Evolutionary conservation across 768 basidiomycete genomes (phyloP).

Genomic region (Tulasnella sp.): DNA sequence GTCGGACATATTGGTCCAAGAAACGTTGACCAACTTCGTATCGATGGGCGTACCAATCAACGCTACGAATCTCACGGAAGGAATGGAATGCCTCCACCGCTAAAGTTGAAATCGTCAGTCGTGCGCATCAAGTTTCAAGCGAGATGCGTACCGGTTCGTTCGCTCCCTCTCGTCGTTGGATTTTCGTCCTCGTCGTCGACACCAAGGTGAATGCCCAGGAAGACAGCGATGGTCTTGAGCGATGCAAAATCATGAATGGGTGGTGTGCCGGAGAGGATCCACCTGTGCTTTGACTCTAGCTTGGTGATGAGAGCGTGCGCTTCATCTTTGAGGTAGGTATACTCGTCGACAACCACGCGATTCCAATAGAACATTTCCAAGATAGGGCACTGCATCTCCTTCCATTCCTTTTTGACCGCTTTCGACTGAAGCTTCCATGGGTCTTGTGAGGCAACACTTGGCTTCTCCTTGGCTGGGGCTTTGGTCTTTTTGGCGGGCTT

Average conservation of each 20-base stretch:
- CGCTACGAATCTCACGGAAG: constrained; percentile 89
- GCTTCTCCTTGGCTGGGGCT: constrained; percentile 42
- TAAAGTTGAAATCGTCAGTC: constrained; percentile 42
- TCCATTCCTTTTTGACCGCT: constrained; percentile 73
- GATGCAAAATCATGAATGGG: constrained; percentile 90
- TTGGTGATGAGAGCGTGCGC: constrained; percentile 76
- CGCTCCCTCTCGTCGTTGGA: constrained; percentile 75
- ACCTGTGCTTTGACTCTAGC: constrained; percentile 75
- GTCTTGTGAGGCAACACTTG: constrained; percentile 46
- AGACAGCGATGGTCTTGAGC: constrained; percentile 86
- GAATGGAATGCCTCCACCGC: constrained; percentile 94
- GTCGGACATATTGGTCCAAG: constrained; percentile 79
- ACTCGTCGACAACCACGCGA: constrained; percentile 90
- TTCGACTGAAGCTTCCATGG: constrained; percentile 74
- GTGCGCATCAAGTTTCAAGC: neutral
- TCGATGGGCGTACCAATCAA: constrained; percentile 91
- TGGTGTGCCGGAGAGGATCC: constrained; percentile 97
- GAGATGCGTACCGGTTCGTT: constrained; percentile 74
- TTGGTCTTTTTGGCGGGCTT: constrained; percentile 39
- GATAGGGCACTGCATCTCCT: constrained; percentile 76
- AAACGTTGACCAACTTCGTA: constrained; percentile 81
- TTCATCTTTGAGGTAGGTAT: constrained; percentile 86
- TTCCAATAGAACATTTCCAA: constrained; percentile 92
- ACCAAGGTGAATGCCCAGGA: constrained; percentile 88
- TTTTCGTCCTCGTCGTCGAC: constrained; percentile 84